A percentile compares a stretch with the other conserved stretches of the same genome.
These are phyloP conservation scores for Gymnopilus dilepis DNA, from an alignment of 768 basidiomycete genomes.

Conservation along the genomic window DNA sequence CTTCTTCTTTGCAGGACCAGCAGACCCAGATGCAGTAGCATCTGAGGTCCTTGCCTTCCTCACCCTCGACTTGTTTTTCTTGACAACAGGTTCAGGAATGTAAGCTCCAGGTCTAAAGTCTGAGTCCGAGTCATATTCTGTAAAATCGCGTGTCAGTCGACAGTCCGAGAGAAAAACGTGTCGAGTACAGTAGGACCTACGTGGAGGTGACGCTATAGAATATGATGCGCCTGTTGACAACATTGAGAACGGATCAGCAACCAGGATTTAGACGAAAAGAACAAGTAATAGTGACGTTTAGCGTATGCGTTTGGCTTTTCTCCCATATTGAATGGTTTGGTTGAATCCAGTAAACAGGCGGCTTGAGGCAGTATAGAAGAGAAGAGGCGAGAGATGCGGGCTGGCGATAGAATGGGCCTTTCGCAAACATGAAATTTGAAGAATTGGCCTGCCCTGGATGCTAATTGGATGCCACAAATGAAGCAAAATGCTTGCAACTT, in stretches of 20 bases:
- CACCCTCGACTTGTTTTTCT: conserved; percentile 23
- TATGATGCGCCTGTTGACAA: conserved; percentile 33
- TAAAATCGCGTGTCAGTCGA: neutral
- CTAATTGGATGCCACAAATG: too few species aligned
- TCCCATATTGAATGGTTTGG: too few species aligned
- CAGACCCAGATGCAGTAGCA: neutral
- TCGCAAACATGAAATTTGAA: too few species aligned
- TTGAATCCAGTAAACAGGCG: too few species aligned
- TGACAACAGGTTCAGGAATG: conserved; percentile 32
- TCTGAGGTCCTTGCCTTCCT: conserved; percentile 29
- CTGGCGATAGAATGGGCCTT: too few species aligned
- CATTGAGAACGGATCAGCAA: neutral
- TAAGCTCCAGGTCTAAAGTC: conserved; percentile 37
- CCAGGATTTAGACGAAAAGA: neutral
- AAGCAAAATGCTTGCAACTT: too few species aligned
- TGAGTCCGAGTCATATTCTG: conserved; percentile 54
- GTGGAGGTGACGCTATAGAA: conserved; percentile 42
- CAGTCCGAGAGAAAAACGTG: neutral
- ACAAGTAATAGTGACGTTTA: conserved; percentile 33
- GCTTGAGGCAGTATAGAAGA: too few species aligned
- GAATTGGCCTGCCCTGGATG: too few species aligned
- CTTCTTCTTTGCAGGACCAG: conserved; percentile 18
- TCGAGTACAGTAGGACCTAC: conserved; percentile 26
- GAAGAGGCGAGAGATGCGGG: too few species aligned
- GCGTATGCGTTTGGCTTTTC: conserved; percentile 30